These are phyloP conservation scores for Naematelia aurantialba DNA, from an alignment of 768 basidiomycete species.

Conservation along the genomic window DNA sequence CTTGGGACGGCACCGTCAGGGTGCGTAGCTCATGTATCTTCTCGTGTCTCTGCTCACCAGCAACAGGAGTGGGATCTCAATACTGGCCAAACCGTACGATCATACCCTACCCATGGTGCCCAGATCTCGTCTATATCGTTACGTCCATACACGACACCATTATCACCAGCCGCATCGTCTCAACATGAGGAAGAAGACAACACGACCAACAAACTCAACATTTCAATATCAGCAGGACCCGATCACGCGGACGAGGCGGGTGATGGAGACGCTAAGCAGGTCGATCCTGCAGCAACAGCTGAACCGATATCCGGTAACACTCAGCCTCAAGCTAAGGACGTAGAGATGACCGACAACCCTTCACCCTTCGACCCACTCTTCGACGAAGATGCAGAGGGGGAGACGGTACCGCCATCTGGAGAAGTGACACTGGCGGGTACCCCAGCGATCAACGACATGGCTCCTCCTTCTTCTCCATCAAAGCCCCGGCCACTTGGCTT, in stretches of 20 bases:
- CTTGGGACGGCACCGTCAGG: slow-evolving; percentile 87
- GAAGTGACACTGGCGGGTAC: slow-evolving; percentile 13
- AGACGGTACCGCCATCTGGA: slow-evolving; percentile 40
- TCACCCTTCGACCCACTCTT: slow-evolving; percentile 84
- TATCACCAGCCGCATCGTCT: slow-evolving; percentile 43
- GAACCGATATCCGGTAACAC: not conserved
- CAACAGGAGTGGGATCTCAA: slow-evolving; percentile 96
- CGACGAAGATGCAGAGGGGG: slow-evolving; percentile 70
- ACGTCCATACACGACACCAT: slow-evolving; percentile 57
- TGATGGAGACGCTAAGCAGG: not conserved
- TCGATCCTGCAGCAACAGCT: not conserved
- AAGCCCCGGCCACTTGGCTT: slow-evolving; percentile 5
- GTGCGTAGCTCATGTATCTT: slow-evolving; percentile 55
- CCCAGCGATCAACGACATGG: slow-evolving; percentile 11
- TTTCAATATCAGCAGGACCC: slow-evolving; percentile 25
- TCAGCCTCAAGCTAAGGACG: slow-evolving; percentile 14
- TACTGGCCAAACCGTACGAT: slow-evolving; percentile 72
- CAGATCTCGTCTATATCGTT: slow-evolving; percentile 79
- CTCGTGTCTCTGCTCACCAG: not conserved
- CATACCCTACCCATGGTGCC: slow-evolving; percentile 74
- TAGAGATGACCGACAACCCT: slow-evolving; percentile 59
- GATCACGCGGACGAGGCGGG: slow-evolving; percentile 22
- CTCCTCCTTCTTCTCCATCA: slow-evolving; percentile 6
- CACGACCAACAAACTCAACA: slow-evolving; percentile 6
- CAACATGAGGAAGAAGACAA: slow-evolving; percentile 15